phyloP scores from a whole-genome alignment of 2,329 filamentous ascomycete species.

The Monilinia fructigena region DNA sequence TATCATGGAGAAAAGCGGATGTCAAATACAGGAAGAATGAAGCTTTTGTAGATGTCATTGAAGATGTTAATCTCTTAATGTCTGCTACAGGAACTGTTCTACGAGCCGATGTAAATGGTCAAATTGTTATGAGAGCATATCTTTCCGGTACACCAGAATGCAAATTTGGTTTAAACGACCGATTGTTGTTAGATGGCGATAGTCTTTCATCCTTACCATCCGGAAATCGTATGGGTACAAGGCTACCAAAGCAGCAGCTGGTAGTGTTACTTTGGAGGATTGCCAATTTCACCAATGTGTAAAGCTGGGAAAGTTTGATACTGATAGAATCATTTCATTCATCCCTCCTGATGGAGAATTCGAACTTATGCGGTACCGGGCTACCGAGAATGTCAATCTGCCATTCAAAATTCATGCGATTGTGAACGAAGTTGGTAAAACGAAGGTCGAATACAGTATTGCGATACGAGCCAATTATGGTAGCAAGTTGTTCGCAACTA shows the following conservation, averaged over 20 bases:
- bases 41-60: conserved; percentile 98
- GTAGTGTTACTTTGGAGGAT: conserved; percentile 93
- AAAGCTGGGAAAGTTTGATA: conserved; percentile 94
- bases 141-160: conserved; percentile 95
- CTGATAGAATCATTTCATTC: conserved; percentile 94
- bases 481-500: conserved; percentile 93
- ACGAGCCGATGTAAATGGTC: conserved; percentile 91
- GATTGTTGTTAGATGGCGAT: conserved; percentile 82
- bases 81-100: conserved; percentile 95
- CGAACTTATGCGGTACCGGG: conserved; percentile 97
- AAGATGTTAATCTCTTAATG: conserved; percentile 98
- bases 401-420: conserved; percentile 99
- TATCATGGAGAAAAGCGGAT: conserved; percentile 95
- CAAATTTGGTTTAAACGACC: conserved; percentile 97
- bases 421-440: conserved; percentile 94
- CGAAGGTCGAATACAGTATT: conserved; percentile 98
- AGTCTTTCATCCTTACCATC: conserved; percentile 64
- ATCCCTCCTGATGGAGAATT: conserved; percentile 97
- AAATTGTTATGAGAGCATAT: conserved; percentile 98
- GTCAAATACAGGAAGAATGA: conserved; percentile 99
- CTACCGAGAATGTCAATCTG: conserved; percentile 96
- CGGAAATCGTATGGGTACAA: conserved; percentile 78
- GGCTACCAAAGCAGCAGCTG: conserved; percentile 91
- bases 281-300: conserved; percentile 99
- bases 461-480: conserved; percentile 97